Conservation (phyloP, 352 stramenopile genomes). For the Pilasporangium apinafurcum region DNA sequence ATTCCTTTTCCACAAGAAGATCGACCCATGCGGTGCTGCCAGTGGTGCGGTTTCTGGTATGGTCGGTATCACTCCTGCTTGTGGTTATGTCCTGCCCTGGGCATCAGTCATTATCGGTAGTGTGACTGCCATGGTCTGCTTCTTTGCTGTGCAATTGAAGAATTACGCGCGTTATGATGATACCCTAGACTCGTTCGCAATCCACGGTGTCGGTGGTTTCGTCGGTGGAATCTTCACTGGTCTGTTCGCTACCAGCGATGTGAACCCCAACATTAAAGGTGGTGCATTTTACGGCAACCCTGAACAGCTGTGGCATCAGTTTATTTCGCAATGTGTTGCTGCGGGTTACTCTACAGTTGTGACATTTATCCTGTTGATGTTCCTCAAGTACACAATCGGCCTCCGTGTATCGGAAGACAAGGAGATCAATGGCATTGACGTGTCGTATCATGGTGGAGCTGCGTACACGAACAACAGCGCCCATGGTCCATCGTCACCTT, state of each 20-base stretch:
- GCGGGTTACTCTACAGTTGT: slow-evolving; percentile 58
- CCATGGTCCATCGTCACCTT: slow-evolving; percentile 16
- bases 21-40: slow-evolving; percentile 53
- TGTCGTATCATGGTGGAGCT: slow-evolving; percentile 67
- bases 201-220: slow-evolving; percentile 64
- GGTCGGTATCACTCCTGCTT: slow-evolving; percentile 62
- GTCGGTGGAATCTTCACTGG: slow-evolving; percentile 62
- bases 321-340: slow-evolving; percentile 42
- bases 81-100: slow-evolving; percentile 66
- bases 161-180: slow-evolving; percentile 72
- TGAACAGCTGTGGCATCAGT: slow-evolving; percentile 18
- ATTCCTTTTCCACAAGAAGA: slow-evolving; percentile 37
- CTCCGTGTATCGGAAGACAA: slow-evolving; percentile 73
- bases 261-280: slow-evolving; percentile 23
- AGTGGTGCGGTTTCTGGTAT: slow-evolving; percentile 60
- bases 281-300: slow-evolving; percentile 24
- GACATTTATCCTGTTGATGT: slow-evolving; percentile 64
- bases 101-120: slow-evolving; percentile 66
- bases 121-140: slow-evolving; percentile 40
- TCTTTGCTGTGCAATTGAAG: slow-evolving; percentile 51
- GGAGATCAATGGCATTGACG: slow-evolving; percentile 71
- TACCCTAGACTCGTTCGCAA: slow-evolving; percentile 70
- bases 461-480: slow-evolving; percentile 51
- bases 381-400: slow-evolving; percentile 64
- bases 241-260: slow-evolving; percentile 40